phyloP scores from a whole-genome alignment of 1,284 basidiomycete species.

The Inonotus hispidus region DNA sequence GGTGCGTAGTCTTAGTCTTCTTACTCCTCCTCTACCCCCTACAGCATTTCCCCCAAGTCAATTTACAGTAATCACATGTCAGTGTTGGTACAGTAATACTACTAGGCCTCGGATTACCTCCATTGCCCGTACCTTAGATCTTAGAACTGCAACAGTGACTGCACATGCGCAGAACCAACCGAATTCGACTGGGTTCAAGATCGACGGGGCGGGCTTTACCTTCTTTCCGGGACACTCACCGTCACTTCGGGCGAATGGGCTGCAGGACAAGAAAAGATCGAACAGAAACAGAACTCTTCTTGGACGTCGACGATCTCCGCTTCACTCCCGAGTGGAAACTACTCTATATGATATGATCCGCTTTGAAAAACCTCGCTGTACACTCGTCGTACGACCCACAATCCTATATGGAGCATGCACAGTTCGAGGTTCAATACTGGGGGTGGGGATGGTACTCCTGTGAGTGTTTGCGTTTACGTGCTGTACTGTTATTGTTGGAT shows the following conservation, averaged over 20 bases:
- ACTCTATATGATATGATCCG: conserved; percentile 37
- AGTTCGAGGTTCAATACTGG: conserved; percentile 31
- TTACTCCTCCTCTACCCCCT: background rate
- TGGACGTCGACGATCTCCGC: conserved; percentile 36
- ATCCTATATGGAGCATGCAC: conserved; percentile 37
- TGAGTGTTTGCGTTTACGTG: conserved; percentile 21
- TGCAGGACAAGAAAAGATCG: conserved; percentile 31
- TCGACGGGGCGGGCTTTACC: conserved; percentile 33
- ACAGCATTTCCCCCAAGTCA: background rate
- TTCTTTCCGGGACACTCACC: conserved; percentile 34
- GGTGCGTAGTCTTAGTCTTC: background rate
- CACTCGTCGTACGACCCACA: conserved; percentile 31
- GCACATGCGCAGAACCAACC: conserved; percentile 30
- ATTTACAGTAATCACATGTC: too few relatives aligned
- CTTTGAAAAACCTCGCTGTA: conserved; percentile 32
- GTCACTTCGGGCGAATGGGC: conserved; percentile 31
- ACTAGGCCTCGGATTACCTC: too few relatives aligned
- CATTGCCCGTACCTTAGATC: too few relatives aligned
- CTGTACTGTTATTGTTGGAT: too few relatives aligned
- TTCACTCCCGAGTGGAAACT: conserved; percentile 31
- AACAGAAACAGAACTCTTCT: conserved; percentile 31
- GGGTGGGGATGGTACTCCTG: conserved; percentile 30
- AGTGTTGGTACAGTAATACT: too few relatives aligned
- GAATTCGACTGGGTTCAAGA: conserved; percentile 28
- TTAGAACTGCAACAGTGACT: conserved; percentile 28